A percentile compares a stretch with the other conserved stretches of the same genome.
These are phyloP conservation scores for Amphicarpaea edgeworthii DNA, from an alignment of 306 rosid species.

Conservation along the genomic window DNA sequence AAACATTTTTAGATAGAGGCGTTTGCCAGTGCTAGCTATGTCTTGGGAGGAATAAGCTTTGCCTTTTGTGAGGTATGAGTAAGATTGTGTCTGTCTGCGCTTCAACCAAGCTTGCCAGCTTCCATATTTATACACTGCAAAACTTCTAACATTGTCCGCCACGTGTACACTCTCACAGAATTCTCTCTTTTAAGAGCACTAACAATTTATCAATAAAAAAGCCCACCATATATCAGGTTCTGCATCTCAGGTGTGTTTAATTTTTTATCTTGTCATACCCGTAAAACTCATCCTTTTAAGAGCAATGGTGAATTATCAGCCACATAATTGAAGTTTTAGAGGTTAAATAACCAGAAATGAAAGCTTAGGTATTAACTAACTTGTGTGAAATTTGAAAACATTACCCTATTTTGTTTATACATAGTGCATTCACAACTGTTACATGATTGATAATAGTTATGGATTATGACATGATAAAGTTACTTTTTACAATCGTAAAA, in stretches of 20 bases:
- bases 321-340: constrained; percentile 21
- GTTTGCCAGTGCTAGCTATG: constrained; percentile 15
- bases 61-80: constrained; percentile 27
- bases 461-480: not conserved
- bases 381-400: constrained; percentile 6
- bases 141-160: not conserved
- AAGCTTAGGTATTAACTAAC: constrained; percentile 36
- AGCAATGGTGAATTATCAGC: constrained; percentile 16
- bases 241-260: constrained; percentile 12
- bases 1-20: constrained; percentile 43
- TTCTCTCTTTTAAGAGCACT: constrained; percentile 45
- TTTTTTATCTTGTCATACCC: constrained; percentile 14
- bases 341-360: constrained; percentile 13
- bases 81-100: constrained; percentile 23
- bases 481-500: no score
- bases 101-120: constrained; percentile 39
- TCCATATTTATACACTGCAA: constrained; percentile 38
- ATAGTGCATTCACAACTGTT: not conserved
- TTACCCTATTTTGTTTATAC: not conserved
- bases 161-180: not conserved
- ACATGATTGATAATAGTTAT: constrained; percentile 12
- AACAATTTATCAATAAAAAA: constrained; percentile 38
- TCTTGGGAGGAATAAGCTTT: constrained; percentile 16
- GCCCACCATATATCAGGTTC: constrained; percentile 24
- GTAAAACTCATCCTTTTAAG: constrained; percentile 10